Evolutionary conservation across 2,329 filamentous ascomycete species (phyloP), one percentile per base, ranked within the genome.

Genomic region (Ophiostoma ulmi): DNA sequence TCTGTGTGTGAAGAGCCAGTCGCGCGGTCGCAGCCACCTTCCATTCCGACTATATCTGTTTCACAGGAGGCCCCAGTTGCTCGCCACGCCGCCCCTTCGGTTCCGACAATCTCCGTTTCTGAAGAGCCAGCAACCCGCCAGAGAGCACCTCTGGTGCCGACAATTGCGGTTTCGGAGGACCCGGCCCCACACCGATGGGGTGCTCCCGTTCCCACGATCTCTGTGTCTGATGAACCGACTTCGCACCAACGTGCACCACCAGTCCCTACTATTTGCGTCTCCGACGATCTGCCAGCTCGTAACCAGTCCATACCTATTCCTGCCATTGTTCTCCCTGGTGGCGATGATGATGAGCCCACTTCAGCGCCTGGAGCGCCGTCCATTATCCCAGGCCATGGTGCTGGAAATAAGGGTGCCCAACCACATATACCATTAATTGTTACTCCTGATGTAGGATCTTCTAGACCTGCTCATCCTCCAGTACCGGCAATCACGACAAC

Each of bases 401-500:
- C 71, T 73, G 63, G 8, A 36, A 26, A 35, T 48, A 58, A 5
- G 35, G 11, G 22, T 58, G 35, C 61, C 75, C 10, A 69, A 76
- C 75, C 77, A 17, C 68, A 75, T 4, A 73, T 84, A 20, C 83
- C 84, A 1, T 77, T 77, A 38, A 83, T 85, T 71, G 75, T 77
- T 68, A 65, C 63, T 7, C 63, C 63, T 22, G 36, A 65, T 20
- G 17, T 20, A 39, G 76, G n/a, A 11, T 48, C 65, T 44, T 31
- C 38, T 7, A 26, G 64, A 22, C 13, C 65, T 17, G 22, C 39
- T 14, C 38, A 26, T 5, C n/a, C 39, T 7, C 44, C 68, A 11
- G 26, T 65, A 10, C 61, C 68, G 14, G 17, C 11, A 4, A 63
- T 63, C 20, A 63, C 58, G 6, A 63, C 58, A 5, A 61, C 55